These are phyloP conservation scores for Secale cereale DNA, from an alignment of 176 grass and related monocot genomes.

Conservation along the genomic window DNA sequence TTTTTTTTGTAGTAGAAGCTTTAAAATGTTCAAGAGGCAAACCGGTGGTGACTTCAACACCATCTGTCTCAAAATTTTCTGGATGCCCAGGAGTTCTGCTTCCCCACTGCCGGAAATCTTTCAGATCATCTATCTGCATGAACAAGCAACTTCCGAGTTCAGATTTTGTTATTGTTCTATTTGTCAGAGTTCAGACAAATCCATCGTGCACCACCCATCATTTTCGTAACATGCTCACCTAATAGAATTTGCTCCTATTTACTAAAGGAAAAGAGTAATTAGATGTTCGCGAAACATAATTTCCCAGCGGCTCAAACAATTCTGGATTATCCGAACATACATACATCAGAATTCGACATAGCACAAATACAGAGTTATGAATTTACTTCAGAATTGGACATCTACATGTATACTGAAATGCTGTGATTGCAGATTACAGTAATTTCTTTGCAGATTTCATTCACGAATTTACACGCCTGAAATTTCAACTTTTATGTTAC, in stretches of 20 bases:
- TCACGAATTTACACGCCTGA: no score
- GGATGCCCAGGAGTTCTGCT: constrained; percentile 94
- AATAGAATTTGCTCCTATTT: not conserved
- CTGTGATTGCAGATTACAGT: no score
- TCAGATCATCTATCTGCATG: constrained; percentile 73
- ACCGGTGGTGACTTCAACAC: constrained; percentile 94
- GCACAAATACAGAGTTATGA: not conserved
- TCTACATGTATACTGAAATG: no score
- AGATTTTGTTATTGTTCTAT: not conserved
- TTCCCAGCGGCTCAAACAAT: not conserved
- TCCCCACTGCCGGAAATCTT: constrained; percentile 76
- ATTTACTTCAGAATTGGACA: not conserved
- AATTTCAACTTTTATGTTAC: no score
- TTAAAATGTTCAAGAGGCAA: not conserved
- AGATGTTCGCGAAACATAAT: not conserved
- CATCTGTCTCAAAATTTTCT: constrained; percentile 91
- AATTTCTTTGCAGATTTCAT: no score
- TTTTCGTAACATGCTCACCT: not conserved
- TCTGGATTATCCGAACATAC: not conserved
- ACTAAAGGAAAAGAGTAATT: not conserved
- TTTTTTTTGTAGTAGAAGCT: not conserved
- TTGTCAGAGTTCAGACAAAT: not conserved
- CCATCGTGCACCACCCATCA: not conserved
- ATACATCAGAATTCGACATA: not conserved
- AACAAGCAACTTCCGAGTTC: not conserved